Conservation (phyloP, 2,329 filamentous ascomycete species). For the Cordyceps sp. region DNA sequence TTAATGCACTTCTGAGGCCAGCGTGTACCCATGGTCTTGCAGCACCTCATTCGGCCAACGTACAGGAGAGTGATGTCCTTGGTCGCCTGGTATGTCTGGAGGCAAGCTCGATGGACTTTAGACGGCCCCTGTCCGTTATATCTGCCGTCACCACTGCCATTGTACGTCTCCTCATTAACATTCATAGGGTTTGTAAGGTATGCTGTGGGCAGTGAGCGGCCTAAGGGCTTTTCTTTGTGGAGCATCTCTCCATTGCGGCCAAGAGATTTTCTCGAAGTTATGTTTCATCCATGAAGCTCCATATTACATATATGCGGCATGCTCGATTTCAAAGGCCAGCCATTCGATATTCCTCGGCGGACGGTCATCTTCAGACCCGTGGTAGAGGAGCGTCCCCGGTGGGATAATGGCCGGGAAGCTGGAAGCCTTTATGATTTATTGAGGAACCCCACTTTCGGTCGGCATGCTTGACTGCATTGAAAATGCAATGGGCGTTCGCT, state of each 20-base stretch:
- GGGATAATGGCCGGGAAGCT: conserved; percentile 52
- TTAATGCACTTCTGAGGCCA: no score
- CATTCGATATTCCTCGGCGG: conserved; percentile 43
- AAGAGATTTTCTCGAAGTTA: no score
- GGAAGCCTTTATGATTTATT: conserved; percentile 58
- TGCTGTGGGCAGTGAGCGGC: no score
- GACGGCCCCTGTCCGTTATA: no score
- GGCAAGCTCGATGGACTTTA: conserved; percentile 30
- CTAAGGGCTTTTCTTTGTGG: no score
- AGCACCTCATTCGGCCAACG: conserved; percentile 54
- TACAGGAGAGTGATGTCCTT: conserved; percentile 46
- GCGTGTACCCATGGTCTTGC: no score
- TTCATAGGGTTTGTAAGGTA: no score
- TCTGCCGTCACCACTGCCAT: no score
- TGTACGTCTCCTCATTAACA: no score
- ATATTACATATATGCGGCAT: no score
- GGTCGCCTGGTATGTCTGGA: conserved; percentile 48
- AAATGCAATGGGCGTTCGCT: conserved; percentile 47
- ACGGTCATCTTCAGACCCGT: conserved; percentile 33
- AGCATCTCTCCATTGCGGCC: no score
- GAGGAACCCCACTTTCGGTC: conserved; percentile 62
- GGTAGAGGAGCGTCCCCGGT: conserved; percentile 47
- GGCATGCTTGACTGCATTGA: conserved; percentile 56
- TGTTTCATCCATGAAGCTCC: no score
- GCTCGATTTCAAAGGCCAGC: conserved; percentile 64